Percentiles rank a stretch among this genome's conserved stretches.
These are phyloP conservation scores for Plenodomus biglobosus DNA, from an alignment of 2,329 filamentous ascomycete genomes.

Conservation along the genomic window DNA sequence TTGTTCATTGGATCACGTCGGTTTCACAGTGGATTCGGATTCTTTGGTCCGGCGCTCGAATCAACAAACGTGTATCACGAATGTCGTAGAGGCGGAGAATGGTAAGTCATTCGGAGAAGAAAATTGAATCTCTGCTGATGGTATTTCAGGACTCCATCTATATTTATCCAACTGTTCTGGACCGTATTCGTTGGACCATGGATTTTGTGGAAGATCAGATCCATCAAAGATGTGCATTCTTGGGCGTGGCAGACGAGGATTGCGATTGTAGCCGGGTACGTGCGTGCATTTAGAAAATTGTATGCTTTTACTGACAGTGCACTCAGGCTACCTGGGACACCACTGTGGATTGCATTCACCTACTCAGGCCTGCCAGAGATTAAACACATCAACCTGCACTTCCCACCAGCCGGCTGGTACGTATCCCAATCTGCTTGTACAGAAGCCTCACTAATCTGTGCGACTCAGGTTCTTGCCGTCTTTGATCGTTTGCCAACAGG, in stretches of 20 bases:
- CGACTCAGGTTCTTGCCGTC: slow-evolving; percentile 38
- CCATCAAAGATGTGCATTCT: slow-evolving; percentile 41
- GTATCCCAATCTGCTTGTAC: slow-evolving; percentile 6
- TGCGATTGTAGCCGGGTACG: slow-evolving; percentile 42
- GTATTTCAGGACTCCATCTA: slow-evolving; percentile 37
- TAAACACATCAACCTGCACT: slow-evolving; percentile 31
- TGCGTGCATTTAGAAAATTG: neutral
- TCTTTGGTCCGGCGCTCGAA: slow-evolving; percentile 48
- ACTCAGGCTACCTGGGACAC: slow-evolving; percentile 40
- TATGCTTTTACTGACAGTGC: slow-evolving; percentile 17
- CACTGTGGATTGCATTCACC: slow-evolving; percentile 43
- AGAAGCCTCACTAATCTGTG: slow-evolving; percentile 8
- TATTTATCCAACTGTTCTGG: slow-evolving; percentile 43
- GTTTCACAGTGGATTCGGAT: slow-evolving; percentile 61
- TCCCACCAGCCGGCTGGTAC: slow-evolving; percentile 42
- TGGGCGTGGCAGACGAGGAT: slow-evolving; percentile 46
- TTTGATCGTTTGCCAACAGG: slow-evolving; percentile 43
- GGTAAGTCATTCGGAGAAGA: slow-evolving; percentile 46
- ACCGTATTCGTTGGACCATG: slow-evolving; percentile 40
- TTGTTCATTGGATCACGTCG: slow-evolving; percentile 66
- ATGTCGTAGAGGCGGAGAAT: slow-evolving; percentile 63
- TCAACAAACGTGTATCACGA: slow-evolving; percentile 45
- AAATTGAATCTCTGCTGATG: slow-evolving; percentile 8
- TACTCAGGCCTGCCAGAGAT: slow-evolving; percentile 31
- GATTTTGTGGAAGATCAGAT: slow-evolving; percentile 44